Evolutionary conservation across 1,284 basidiomycete species (phyloP).

Genomic region (Fomitopsis pinicola): DNA sequence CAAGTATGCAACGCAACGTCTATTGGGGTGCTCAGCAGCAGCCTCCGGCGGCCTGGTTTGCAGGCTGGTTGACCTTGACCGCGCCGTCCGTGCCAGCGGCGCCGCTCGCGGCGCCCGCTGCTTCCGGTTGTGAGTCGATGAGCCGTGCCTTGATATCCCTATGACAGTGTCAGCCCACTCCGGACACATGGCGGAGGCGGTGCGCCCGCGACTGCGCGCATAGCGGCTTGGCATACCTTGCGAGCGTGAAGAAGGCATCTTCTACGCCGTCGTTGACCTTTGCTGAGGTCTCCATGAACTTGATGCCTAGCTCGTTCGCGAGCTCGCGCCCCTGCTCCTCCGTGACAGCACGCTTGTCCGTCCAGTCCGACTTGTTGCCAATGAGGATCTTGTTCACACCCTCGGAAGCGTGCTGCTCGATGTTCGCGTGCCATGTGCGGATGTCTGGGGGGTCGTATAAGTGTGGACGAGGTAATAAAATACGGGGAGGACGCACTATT

Average conservation of each 20-base stretch:
- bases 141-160: conserved; percentile 97
- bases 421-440: conserved; percentile 97
- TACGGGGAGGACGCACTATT: conserved; percentile 65
- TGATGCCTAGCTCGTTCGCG: conserved; percentile 86
- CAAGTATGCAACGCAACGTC: conserved; percentile 13
- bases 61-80: conserved; percentile 63
- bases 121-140: conserved; percentile 90
- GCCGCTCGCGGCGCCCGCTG: conserved; percentile 40
- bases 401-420: conserved; percentile 98
- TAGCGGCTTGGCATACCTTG: conserved; percentile 60
- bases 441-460: conserved; percentile 64
- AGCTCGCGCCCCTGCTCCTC: conserved; percentile 81
- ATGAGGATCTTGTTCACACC: conserved; percentile 99
- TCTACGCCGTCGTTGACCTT: conserved; percentile 98
- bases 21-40: conserved; percentile 47
- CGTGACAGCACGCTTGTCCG: conserved; percentile 91
- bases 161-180: conserved; percentile 5
- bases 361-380: conserved; percentile 99
- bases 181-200: not conserved
- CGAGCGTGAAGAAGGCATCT: conserved; percentile 97
- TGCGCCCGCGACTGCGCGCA: not conserved
- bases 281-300: conserved; percentile 97
- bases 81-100: conserved; percentile 45
- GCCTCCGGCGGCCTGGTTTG: conserved; percentile 35
- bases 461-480: not conserved